These are phyloP conservation scores for Achaetomiella virescens DNA, from an alignment of 495 filamentous ascomycete genomes.

Conservation along the genomic window DNA sequence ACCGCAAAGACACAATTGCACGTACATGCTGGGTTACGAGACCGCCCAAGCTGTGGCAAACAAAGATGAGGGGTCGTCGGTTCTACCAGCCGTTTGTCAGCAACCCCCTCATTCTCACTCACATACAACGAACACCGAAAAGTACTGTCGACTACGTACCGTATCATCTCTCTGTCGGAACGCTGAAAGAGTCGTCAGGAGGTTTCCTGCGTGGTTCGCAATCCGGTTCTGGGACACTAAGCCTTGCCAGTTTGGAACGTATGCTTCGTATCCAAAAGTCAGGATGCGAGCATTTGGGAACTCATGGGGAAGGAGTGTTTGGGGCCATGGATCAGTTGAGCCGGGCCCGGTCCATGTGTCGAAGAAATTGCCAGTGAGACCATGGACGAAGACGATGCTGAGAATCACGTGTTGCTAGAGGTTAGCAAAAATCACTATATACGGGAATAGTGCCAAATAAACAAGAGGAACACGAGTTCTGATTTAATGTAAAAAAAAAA, in stretches of 20 bases:
- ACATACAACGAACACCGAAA: no score
- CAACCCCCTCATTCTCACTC: not conserved
- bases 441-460: no score
- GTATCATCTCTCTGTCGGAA: slow-evolving; percentile 16
- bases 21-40: slow-evolving; percentile 35
- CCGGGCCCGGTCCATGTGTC: not conserved
- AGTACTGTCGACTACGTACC: slow-evolving; percentile 1
- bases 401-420: no score
- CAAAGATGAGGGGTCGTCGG: slow-evolving; percentile 26
- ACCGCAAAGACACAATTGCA: not conserved
- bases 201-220: slow-evolving; percentile 18
- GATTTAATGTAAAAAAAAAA: no score
- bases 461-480: no score
- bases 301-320: slow-evolving; percentile 1
- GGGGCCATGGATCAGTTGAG: slow-evolving; percentile 2
- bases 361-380: slow-evolving; percentile 1
- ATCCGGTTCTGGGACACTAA: slow-evolving; percentile 20
- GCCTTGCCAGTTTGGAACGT: slow-evolving; percentile 11
- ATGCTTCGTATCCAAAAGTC: slow-evolving; percentile 6
- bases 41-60: slow-evolving; percentile 35
- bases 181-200: slow-evolving; percentile 17
- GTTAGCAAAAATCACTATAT: no score
- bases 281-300: slow-evolving; percentile 2
- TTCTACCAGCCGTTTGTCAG: slow-evolving; percentile 10
- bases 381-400: slow-evolving; percentile 8